Conservation (phyloP, 2,329 filamentous ascomycete species). For the Penicillium sp. region DNA sequence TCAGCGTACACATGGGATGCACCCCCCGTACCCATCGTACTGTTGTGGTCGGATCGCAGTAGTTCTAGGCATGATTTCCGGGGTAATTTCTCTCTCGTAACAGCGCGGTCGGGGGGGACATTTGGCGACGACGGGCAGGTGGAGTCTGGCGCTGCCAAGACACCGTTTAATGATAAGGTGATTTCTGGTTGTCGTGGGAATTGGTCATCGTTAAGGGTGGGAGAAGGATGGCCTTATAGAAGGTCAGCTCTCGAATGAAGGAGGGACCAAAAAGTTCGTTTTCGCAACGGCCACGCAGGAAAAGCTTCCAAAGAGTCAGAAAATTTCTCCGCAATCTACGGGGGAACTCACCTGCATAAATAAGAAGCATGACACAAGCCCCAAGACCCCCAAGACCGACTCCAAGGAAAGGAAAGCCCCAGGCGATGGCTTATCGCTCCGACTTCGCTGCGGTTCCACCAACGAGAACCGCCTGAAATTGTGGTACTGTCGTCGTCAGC, state of each 20-base stretch:
- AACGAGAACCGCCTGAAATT: slow-evolving; percentile 8
- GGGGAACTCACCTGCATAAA: slow-evolving; percentile 13
- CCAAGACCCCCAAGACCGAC: neutral
- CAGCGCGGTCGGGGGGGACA: slow-evolving; percentile 8
- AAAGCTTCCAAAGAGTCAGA: neutral
- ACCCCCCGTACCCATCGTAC: neutral
- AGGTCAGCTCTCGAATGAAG: neutral
- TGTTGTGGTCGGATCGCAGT: neutral
- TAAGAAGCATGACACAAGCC: slow-evolving; percentile 3
- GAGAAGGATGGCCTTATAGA: neutral
- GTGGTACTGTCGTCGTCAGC: neutral
- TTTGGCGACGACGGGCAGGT: slow-evolving; percentile 14
- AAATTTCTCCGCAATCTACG: neutral
- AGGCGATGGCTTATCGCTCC: slow-evolving; percentile 22
- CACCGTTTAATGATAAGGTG: slow-evolving; percentile 17
- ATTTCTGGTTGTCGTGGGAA: slow-evolving; percentile 21
- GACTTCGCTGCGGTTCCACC: slow-evolving; percentile 24
- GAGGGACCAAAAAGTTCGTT: neutral
- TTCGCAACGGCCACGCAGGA: neutral
- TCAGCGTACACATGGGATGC: neutral
- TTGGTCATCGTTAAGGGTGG: slow-evolving; percentile 20
- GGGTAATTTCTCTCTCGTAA: slow-evolving; percentile 36
- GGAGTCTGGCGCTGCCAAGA: slow-evolving; percentile 29
- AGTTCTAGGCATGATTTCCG: slow-evolving; percentile 13
- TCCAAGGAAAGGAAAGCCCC: neutral